Evolutionary conservation across 441 rosid species (phyloP).

Genomic region (Codiaeum variegatum): DNA sequence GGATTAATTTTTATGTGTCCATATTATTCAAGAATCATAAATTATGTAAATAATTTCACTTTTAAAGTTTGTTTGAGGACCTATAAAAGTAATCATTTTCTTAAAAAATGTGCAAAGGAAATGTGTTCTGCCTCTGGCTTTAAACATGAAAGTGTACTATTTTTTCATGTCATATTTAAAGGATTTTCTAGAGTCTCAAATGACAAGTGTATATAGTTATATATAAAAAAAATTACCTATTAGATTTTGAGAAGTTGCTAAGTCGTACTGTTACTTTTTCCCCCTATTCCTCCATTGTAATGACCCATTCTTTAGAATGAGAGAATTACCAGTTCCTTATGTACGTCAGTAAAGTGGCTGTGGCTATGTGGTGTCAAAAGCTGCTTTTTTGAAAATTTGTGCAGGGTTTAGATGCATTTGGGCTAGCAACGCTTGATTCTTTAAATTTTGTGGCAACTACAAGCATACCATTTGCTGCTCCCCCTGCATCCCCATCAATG

Average conservation of each 20-base stretch:
- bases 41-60: background rate
- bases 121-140: background rate
- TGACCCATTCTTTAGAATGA: background rate
- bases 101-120: background rate
- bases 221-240: no score
- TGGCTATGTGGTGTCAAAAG: slow-evolving; percentile 9
- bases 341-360: background rate
- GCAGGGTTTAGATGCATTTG: slow-evolving; percentile 93
- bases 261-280: background rate
- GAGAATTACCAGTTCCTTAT: background rate
- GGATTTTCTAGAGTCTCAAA: background rate
- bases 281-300: background rate
- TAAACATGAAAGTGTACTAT: background rate
- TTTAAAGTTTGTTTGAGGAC: background rate
- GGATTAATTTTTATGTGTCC: background rate
- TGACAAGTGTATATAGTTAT: background rate
- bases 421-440: slow-evolving; percentile 70
- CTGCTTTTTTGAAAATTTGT: slow-evolving; percentile 24
- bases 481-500: slow-evolving; percentile 43
- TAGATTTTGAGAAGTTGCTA: background rate
- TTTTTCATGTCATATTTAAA: background rate
- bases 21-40: background rate
- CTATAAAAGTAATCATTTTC: background rate
- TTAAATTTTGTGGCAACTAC: slow-evolving; percentile 44
- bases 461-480: slow-evolving; percentile 43